Percentiles rank a stretch among this genome's conserved stretches.
These are phyloP conservation scores for Metschnikowia amazonensis DNA, from an alignment of 805 yeast genomes.

Conservation along the genomic window DNA sequence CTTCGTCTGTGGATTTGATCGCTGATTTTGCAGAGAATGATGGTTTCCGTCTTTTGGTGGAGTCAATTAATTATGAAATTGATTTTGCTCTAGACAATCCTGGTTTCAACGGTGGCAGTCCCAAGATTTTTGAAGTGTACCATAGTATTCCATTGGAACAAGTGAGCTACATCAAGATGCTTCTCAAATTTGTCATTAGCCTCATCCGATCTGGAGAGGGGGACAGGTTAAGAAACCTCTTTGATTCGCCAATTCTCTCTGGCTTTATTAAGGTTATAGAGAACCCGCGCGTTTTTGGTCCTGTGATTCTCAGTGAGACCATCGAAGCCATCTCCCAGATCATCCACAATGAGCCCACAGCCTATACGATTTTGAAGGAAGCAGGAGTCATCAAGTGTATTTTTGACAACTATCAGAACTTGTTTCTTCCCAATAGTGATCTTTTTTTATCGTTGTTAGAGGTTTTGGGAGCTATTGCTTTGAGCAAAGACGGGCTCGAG, in stretches of 20 bases:
- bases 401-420: conserved; percentile 50
- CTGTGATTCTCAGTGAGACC: conserved; percentile 54
- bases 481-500: conserved; percentile 68
- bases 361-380: conserved; percentile 74
- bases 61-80: conserved; percentile 60
- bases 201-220: conserved; percentile 72
- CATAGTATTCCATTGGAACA: conserved; percentile 58
- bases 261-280: conserved; percentile 56
- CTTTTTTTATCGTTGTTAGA: conserved; percentile 56
- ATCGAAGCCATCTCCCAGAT: conserved; percentile 64
- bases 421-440: conserved; percentile 57
- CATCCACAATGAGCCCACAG: conserved; percentile 88
- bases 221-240: conserved; percentile 77
- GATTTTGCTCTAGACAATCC: conserved; percentile 60
- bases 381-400: conserved; percentile 67
- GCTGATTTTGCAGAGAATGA: conserved; percentile 59
- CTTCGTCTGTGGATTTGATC: conserved; percentile 46
- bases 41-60: conserved; percentile 64
- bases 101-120: conserved; percentile 53
- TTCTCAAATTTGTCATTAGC: conserved; percentile 60
- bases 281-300: conserved; percentile 63
- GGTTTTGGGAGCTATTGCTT: conserved; percentile 75
- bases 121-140: conserved; percentile 46
- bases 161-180: conserved; percentile 43
- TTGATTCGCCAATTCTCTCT: conserved; percentile 74